These are phyloP conservation scores for Neopestalotiopsis rosae DNA, from an alignment of 2,329 filamentous ascomycete species.

Conservation along the genomic window DNA sequence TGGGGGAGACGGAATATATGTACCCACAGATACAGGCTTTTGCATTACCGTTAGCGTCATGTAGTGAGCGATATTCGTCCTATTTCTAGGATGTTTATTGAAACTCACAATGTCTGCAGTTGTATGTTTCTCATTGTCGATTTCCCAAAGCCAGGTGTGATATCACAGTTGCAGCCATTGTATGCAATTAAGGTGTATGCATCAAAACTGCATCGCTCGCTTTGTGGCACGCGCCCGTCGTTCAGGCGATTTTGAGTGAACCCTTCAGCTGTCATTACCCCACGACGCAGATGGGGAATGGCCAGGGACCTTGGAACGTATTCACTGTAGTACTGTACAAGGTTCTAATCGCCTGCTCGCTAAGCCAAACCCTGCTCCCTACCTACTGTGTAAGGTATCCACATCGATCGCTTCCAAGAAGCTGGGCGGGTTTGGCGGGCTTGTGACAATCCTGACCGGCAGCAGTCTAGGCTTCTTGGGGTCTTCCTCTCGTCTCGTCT, in stretches of 20 bases:
- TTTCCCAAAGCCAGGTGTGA: background rate
- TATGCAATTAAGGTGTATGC: background rate
- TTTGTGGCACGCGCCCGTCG: background rate
- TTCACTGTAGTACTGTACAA: background rate
- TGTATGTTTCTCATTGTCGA: background rate
- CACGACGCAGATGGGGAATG: background rate
- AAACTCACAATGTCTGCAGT: background rate
- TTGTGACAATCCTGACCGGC: background rate
- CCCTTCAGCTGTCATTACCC: background rate
- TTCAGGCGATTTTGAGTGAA: background rate
- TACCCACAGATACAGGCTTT: background rate
- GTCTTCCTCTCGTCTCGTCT: background rate
- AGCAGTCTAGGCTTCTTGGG: background rate
- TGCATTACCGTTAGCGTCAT: background rate
- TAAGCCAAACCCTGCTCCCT: background rate
- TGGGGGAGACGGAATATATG: conserved; percentile 1
- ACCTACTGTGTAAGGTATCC: background rate
- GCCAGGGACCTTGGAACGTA: too few species aligned
- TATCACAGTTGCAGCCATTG: background rate
- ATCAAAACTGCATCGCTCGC: background rate
- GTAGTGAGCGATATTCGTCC: background rate
- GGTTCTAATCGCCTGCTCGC: background rate
- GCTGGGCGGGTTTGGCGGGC: background rate
- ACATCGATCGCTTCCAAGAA: background rate
- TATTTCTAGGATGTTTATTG: background rate